Conservation (phyloP, 2,329 filamentous ascomycete species). For the Microthyrium microscopicum region DNA sequence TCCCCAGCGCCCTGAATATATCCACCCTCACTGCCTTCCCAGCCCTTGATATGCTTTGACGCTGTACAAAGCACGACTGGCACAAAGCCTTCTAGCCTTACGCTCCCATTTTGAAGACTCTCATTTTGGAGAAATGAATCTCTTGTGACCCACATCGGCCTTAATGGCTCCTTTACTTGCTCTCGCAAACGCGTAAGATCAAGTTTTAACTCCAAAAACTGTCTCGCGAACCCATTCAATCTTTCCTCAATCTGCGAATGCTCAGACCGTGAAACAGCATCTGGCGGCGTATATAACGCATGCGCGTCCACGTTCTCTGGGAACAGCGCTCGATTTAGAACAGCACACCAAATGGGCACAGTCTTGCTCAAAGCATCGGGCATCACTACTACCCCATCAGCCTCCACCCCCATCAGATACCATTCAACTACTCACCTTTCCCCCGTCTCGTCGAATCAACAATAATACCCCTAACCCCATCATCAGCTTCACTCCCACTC, state of each 20-base stretch:
- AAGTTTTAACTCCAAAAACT: slow-evolving; percentile 42
- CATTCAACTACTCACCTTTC: slow-evolving; percentile 42
- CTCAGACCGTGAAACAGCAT: slow-evolving; percentile 57
- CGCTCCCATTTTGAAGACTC: slow-evolving; percentile 12
- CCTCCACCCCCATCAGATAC: not conserved
- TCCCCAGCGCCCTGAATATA: slow-evolving; percentile 94
- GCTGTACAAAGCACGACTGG: slow-evolving; percentile 75
- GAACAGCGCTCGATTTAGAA: slow-evolving; percentile 68
- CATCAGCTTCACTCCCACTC: not conserved
- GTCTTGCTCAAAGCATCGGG: slow-evolving; percentile 91
- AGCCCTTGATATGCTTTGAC: slow-evolving; percentile 52
- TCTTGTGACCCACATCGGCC: slow-evolving; percentile 66
- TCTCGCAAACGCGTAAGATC: slow-evolving; percentile 37
- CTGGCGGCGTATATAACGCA: slow-evolving; percentile 51
- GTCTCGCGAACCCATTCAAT: slow-evolving; percentile 38
- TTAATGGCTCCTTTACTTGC: slow-evolving; percentile 53
- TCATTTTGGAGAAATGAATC: slow-evolving; percentile 34
- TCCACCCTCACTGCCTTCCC: slow-evolving; percentile 51
- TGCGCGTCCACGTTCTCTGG: slow-evolving; percentile 34
- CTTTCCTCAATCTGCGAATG: slow-evolving; percentile 57
- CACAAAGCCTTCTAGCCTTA: slow-evolving; percentile 40
- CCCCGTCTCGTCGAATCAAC: slow-evolving; percentile 87
- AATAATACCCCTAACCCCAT: slow-evolving; percentile 46
- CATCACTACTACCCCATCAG: slow-evolving; percentile 41
- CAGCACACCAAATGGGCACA: slow-evolving; percentile 80